These are phyloP conservation scores for Strobilomyces confusus DNA, from an alignment of 768 basidiomycete genomes.

Conservation along the genomic window DNA sequence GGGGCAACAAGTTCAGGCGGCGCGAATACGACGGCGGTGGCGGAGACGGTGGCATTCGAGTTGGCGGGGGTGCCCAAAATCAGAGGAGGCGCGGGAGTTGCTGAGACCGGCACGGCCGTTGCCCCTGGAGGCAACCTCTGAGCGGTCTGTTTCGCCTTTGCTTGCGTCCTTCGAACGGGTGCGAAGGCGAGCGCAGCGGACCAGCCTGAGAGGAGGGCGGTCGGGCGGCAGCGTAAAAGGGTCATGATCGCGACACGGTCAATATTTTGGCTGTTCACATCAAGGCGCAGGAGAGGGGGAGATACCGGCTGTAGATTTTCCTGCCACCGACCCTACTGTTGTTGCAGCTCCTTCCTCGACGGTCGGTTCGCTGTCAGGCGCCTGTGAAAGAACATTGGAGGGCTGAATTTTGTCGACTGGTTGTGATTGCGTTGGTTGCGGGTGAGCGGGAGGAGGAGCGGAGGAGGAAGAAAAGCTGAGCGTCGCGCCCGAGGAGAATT, in stretches of 20 bases:
- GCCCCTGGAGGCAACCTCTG: conserved; percentile 46
- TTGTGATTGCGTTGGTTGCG: conserved; percentile 18
- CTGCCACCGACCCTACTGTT: conserved; percentile 32
- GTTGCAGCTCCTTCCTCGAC: conserved; percentile 25
- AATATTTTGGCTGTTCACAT: conserved; percentile 33
- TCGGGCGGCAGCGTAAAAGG: conserved; percentile 17
- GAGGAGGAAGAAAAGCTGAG: conserved; percentile 42
- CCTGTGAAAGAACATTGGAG: conserved; percentile 16
- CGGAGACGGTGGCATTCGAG: conserved; percentile 36
- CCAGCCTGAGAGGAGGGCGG: conserved; percentile 54
- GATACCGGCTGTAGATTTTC: conserved; percentile 56
- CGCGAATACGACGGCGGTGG: conserved; percentile 67
- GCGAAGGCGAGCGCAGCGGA: conserved; percentile 88
- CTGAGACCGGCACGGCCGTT: conserved; percentile 42
- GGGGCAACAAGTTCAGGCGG: conserved; percentile 52
- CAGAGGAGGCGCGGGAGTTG: conserved; percentile 32
- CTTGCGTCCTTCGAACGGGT: conserved; percentile 62
- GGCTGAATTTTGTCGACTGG: conserved; percentile 18
- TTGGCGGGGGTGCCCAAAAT: conserved; percentile 28
- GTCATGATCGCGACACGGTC: conserved; percentile 35
- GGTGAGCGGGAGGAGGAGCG: conserved; percentile 26
- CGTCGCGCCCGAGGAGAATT: conserved; percentile 69
- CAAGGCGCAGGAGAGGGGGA: conserved; percentile 41
- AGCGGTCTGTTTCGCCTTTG: conserved; percentile 54
- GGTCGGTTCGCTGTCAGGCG: conserved; percentile 25